Conservation (phyloP, 1,284 basidiomycete species). For the Tilletia walkeri region DNA sequence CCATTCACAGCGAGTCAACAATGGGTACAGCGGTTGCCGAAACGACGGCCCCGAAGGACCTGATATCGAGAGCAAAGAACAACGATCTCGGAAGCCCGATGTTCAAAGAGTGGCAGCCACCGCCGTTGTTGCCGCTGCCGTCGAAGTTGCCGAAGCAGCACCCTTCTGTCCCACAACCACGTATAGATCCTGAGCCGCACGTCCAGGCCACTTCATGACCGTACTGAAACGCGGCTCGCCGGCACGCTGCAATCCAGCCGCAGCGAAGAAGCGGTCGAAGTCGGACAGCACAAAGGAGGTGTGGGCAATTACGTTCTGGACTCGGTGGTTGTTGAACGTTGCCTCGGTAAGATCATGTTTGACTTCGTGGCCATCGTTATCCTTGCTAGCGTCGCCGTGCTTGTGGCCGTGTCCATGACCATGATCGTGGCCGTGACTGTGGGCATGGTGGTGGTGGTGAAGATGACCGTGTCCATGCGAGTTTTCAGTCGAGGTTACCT, state of each 20-base stretch:
- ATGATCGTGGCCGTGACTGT: slow-evolving; percentile 15
- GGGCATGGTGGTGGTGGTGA: not conserved
- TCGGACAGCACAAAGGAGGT: slow-evolving; percentile 28
- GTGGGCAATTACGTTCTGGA: slow-evolving; percentile 33
- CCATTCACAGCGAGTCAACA: too few relatives aligned
- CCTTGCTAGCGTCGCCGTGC: slow-evolving; percentile 6
- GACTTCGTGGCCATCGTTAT: not conserved
- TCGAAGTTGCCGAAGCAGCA: too few relatives aligned
- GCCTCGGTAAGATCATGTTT: not conserved
- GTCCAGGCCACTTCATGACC: slow-evolving; percentile 5
- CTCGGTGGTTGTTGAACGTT: slow-evolving; percentile 19
- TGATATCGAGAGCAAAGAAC: too few relatives aligned
- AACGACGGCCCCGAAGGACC: too few relatives aligned
- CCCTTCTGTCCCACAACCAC: not conserved
- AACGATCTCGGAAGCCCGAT: too few relatives aligned
- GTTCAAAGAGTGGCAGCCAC: too few relatives aligned
- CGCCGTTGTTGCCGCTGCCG: not conserved
- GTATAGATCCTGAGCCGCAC: not conserved
- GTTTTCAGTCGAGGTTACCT: slow-evolving; percentile 19
- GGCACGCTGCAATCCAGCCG: slow-evolving; percentile 24
- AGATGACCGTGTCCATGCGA: not conserved
- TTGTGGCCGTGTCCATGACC: slow-evolving; percentile 21
- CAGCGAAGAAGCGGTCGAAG: slow-evolving; percentile 29
- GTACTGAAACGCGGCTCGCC: not conserved
- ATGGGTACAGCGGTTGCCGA: too few relatives aligned